Evolutionary conservation across 2,329 filamentous ascomycete species (phyloP).

Genomic region (Verticillium klebahnii): DNA sequence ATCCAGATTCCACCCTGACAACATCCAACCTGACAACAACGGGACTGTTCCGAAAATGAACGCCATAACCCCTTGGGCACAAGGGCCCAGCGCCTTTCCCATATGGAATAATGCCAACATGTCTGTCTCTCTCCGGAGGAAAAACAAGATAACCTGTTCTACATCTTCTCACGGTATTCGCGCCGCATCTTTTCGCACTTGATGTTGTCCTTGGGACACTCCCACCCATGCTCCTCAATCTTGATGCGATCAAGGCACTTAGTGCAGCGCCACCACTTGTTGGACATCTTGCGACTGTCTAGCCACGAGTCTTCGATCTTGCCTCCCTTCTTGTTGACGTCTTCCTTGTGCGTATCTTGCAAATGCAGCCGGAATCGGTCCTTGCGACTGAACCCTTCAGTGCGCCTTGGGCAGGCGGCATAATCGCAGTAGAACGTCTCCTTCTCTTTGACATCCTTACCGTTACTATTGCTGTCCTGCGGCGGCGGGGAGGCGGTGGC

Average conservation of each 20-base stretch:
- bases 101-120: background rate
- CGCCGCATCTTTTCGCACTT: constrained; percentile 13
- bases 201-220: constrained; percentile 29
- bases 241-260: constrained; percentile 44
- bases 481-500: background rate
- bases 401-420: constrained; percentile 37
- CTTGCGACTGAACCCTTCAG: constrained; percentile 44
- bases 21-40: background rate
- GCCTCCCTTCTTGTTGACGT: constrained; percentile 41
- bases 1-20: background rate
- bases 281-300: constrained; percentile 30
- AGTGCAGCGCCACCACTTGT: constrained; percentile 49
- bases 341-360: constrained; percentile 50
- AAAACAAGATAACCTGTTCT: background rate
- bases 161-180: constrained; percentile 12
- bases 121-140: background rate
- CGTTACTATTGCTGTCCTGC: constrained; percentile 5
- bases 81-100: background rate
- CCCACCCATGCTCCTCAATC: constrained; percentile 33
- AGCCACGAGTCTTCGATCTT: constrained; percentile 31
- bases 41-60: background rate
- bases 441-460: constrained; percentile 27
- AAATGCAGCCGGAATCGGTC: constrained; percentile 56
- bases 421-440: constrained; percentile 47
- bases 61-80: background rate